Conservation (phyloP, 345 rosid species). For the Lumnitzera racemosa region DNA sequence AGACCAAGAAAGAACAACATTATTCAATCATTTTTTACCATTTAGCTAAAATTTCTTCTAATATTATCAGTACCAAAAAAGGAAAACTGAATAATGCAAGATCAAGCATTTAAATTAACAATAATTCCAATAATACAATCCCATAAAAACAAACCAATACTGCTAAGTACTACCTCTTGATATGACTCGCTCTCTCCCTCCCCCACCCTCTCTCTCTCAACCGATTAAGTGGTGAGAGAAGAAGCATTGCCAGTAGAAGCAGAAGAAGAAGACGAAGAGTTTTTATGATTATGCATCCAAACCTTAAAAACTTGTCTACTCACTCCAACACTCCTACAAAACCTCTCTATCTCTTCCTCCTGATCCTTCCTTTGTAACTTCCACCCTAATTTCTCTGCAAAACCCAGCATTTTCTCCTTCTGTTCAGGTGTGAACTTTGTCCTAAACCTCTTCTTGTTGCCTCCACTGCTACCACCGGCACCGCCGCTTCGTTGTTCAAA, state of each 20-base stretch:
- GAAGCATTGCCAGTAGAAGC: conserved; percentile 47
- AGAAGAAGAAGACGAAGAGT: conserved; percentile 27
- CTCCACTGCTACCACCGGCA: conserved; percentile 7
- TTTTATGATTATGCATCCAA: conserved; percentile 76
- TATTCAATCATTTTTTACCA: too few relatives aligned
- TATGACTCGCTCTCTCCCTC: background rate
- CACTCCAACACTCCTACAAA: conserved; percentile 46
- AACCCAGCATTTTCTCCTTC: conserved; percentile 51
- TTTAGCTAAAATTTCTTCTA: too few relatives aligned
- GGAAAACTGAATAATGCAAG: too few relatives aligned
- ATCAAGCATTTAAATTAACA: too few relatives aligned
- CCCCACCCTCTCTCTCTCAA: background rate
- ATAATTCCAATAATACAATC: too few relatives aligned
- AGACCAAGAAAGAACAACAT: too few relatives aligned
- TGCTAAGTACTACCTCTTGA: background rate
- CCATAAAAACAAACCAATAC: background rate
- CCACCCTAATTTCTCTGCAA: conserved; percentile 65
- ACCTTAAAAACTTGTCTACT: conserved; percentile 58
- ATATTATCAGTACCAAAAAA: too few relatives aligned
- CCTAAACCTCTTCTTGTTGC: conserved; percentile 42
- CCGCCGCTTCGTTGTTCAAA: background rate
- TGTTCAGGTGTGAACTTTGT: conserved; percentile 58
- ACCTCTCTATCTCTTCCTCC: conserved; percentile 51
- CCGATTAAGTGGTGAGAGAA: conserved; percentile 36
- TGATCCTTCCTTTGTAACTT: conserved; percentile 43